phyloP scores from a whole-genome alignment of 129 eudicot species.

The Glebionis coronaria region DNA sequence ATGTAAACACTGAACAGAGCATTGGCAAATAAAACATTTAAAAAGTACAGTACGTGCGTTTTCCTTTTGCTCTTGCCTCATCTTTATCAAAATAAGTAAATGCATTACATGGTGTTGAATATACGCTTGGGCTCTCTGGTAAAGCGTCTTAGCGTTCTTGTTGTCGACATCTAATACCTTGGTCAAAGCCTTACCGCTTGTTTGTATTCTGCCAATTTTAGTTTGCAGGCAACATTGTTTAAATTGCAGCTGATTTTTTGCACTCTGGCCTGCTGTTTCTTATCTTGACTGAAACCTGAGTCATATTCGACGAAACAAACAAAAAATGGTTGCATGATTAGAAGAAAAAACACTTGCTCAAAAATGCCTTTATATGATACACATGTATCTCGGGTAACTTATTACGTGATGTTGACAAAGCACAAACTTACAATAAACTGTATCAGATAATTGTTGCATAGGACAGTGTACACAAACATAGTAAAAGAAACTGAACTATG shows the following conservation, averaged over 20 bases:
- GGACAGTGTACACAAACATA: too few species aligned
- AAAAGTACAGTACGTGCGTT: too few species aligned
- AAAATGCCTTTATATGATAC: background rate
- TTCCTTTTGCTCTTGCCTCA: too few species aligned
- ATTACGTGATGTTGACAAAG: too few species aligned
- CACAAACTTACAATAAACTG: too few species aligned
- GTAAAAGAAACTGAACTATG: too few species aligned
- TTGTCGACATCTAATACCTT: constrained; percentile 43
- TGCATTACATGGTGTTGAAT: constrained; percentile 1
- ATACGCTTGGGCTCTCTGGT: constrained; percentile 65
- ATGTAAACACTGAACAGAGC: too few species aligned
- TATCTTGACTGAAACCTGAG: constrained; percentile 47
- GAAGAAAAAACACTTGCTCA: background rate
- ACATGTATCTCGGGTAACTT: too few species aligned
- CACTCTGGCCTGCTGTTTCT: constrained; percentile 43
- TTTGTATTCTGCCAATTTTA: constrained; percentile 48
- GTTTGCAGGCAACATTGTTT: constrained; percentile 72
- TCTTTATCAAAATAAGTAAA: too few species aligned
- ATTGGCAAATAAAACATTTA: too few species aligned
- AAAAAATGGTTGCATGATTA: background rate
- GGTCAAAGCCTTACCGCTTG: constrained; percentile 51
- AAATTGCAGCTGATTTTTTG: constrained; percentile 47
- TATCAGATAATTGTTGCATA: too few species aligned
- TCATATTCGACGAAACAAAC: constrained; percentile 53
- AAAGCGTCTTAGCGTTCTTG: constrained; percentile 34